phyloP scores from a whole-genome alignment of 192 early-diverging fungal species.

The Gaertneriomyces sp. region DNA sequence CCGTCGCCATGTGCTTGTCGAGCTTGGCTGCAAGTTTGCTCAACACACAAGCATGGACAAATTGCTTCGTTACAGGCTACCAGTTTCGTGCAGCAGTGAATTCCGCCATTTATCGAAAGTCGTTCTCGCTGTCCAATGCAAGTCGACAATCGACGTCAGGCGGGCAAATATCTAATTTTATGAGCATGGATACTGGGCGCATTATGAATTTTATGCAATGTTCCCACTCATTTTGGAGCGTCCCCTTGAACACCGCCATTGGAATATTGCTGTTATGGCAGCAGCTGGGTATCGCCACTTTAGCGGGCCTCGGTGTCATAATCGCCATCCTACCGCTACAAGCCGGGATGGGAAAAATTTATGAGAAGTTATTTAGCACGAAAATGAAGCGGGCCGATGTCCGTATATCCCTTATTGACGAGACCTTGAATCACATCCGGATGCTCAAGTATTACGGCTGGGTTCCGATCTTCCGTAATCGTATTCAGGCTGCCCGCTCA shows the following conservation, averaged over 20 bases:
- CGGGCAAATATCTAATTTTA: constrained; percentile 28
- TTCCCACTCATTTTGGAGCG: constrained; percentile 1
- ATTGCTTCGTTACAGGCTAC: constrained; percentile 13
- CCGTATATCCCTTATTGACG: constrained; percentile 26
- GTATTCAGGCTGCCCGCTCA: constrained; percentile 11
- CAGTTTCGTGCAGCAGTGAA: constrained; percentile 25
- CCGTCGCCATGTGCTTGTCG: constrained; percentile 14
- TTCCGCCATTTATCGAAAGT: constrained; percentile 24
- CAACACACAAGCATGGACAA: constrained; percentile 23
- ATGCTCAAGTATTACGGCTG: constrained; percentile 29
- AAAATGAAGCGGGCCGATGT: constrained; percentile 20
- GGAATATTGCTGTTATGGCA: constrained; percentile 26
- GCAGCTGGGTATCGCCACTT: constrained; percentile 22
- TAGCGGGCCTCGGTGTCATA: constrained; percentile 26
- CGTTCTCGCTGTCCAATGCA: constrained; percentile 12
- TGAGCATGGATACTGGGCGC: constrained; percentile 25
- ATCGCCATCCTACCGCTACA: constrained; percentile 26
- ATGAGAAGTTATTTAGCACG: neutral
- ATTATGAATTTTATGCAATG: constrained; percentile 17
- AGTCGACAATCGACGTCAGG: constrained; percentile 21
- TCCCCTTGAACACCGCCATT: constrained; percentile 20
- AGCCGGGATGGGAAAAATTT: constrained; percentile 15
- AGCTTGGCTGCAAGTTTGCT: constrained; percentile 14
- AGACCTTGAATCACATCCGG: constrained; percentile 18
- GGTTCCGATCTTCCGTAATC: constrained; percentile 17